Percentiles rank a stretch among this genome's conserved stretches.
These are phyloP conservation scores for Boletus barrowsii DNA, from an alignment of 768 basidiomycete species.

Conservation along the genomic window DNA sequence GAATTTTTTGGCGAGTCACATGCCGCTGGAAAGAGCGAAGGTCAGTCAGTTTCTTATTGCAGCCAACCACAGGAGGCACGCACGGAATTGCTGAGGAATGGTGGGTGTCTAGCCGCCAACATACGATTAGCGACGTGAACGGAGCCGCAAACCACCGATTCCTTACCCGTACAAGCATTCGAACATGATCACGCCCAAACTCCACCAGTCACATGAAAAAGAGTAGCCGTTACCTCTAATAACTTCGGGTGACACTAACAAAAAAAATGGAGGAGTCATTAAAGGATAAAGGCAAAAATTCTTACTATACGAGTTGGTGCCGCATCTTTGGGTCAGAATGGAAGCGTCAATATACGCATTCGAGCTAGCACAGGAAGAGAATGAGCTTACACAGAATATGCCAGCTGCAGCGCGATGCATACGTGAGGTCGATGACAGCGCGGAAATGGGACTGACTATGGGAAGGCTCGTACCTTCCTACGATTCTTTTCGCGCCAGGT, in stretches of 20 bases:
- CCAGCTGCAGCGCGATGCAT: conserved; percentile 50
- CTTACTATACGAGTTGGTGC: conserved; percentile 85
- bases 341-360: conserved; percentile 22
- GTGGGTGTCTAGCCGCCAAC: conserved; percentile 66
- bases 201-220: conserved; percentile 98
- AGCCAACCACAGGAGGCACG: conserved; percentile 28
- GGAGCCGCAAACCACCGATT: conserved; percentile 26
- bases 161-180: conserved; percentile 90
- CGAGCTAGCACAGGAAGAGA: conserved; percentile 13
- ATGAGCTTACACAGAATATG: conserved; percentile 78
- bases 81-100: conserved; percentile 93
- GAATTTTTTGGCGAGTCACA: conserved; percentile 93
- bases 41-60: conserved; percentile 16
- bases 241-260: conserved; percentile 83
- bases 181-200: conserved; percentile 94
- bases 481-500: conserved; percentile 96
- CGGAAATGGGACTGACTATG: conserved; percentile 31
- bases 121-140: conserved; percentile 23
- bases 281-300: conserved; percentile 27
- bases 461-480: conserved; percentile 61
- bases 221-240: conserved; percentile 90
- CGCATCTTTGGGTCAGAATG: conserved; percentile 55
- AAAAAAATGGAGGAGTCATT: conserved; percentile 24
- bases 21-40: conserved; percentile 59
- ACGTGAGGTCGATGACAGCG: conserved; percentile 22